Conservation (phyloP, 1,139 yeast genomes). For the Diutina ranongensis region DNA sequence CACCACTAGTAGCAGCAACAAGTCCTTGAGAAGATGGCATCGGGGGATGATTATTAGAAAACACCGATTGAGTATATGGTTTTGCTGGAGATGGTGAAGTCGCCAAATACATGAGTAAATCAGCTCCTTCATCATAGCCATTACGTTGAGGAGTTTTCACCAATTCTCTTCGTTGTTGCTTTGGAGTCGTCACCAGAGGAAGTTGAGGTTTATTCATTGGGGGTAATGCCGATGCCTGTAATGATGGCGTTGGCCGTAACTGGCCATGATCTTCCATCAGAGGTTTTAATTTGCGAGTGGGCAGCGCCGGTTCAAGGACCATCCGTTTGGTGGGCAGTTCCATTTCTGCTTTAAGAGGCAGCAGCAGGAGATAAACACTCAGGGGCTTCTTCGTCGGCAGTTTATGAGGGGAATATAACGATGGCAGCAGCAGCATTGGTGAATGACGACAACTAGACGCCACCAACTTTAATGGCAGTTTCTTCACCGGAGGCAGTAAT, state of each 20-base stretch:
- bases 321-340: slow-evolving; percentile 5
- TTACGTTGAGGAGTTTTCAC: slow-evolving; percentile 10
- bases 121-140: slow-evolving; percentile 62
- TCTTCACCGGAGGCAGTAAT: slow-evolving; percentile 12
- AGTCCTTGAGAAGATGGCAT: not conserved
- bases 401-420: not conserved
- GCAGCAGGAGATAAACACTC: slow-evolving; percentile 4
- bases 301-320: slow-evolving; percentile 5
- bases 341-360: not conserved
- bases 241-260: not conserved
- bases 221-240: slow-evolving; percentile 1
- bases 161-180: slow-evolving; percentile 9
- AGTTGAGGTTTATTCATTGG: slow-evolving; percentile 9
- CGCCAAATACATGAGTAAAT: slow-evolving; percentile 67
- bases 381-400: not conserved
- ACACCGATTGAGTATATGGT: not conserved
- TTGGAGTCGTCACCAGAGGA: slow-evolving; percentile 11
- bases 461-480: slow-evolving; percentile 14
- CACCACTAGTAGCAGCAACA: not conserved
- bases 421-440: slow-evolving; percentile 18
- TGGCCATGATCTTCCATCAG: not conserved
- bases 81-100: slow-evolving; percentile 74
- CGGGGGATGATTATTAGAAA: not conserved
- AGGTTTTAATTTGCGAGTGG: not conserved
- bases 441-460: slow-evolving; percentile 11